phyloP scores from a whole-genome alignment of 495 filamentous ascomycete species.

The Cercophora sp. region DNA sequence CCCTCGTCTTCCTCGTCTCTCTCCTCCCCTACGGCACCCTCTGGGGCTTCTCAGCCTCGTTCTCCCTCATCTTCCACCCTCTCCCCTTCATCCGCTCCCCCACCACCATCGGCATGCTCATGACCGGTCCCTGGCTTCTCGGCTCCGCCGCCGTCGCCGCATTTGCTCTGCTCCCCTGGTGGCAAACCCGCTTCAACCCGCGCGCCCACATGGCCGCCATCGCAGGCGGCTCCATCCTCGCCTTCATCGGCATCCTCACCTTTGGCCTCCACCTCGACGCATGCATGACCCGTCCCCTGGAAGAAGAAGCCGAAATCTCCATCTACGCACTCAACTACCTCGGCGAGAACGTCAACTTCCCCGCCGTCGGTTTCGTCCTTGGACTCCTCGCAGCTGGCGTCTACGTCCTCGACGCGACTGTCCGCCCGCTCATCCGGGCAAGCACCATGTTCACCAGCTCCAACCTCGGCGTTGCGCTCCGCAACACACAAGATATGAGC shows the following conservation, averaged over 20 bases:
- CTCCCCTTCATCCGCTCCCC: conserved; percentile 40
- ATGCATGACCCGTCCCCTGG: conserved; percentile 28
- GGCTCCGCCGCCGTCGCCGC: conserved; percentile 25
- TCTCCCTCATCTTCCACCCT: conserved; percentile 44
- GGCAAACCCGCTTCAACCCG: conserved; percentile 24
- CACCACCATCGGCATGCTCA: conserved; percentile 37
- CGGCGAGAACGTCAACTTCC: conserved; percentile 30
- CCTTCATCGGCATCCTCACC: conserved; percentile 36
- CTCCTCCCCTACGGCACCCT: conserved; percentile 38
- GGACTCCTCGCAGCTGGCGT: conserved; percentile 38
- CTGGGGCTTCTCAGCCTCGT: conserved; percentile 38
- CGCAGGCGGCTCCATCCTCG: conserved; percentile 30
- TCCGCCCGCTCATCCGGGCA: conserved; percentile 31
- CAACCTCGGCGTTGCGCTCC: conserved; percentile 35
- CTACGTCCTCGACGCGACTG: conserved; percentile 30
- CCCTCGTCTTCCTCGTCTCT: conserved; percentile 40
- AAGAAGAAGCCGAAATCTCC: conserved; percentile 15
- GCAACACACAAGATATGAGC: conserved; percentile 42
- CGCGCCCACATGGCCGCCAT: conserved; percentile 28
- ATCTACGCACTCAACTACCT: conserved; percentile 25
- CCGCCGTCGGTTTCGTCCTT: conserved; percentile 35
- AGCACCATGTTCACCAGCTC: conserved; percentile 41
- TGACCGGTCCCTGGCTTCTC: conserved; percentile 39
- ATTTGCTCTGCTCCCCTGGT: conserved; percentile 20
- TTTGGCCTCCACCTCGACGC: conserved; percentile 39